These are phyloP conservation scores for Ceratobasidium sp. DNA, from an alignment of 1,284 basidiomycete genomes.

Conservation along the genomic window DNA sequence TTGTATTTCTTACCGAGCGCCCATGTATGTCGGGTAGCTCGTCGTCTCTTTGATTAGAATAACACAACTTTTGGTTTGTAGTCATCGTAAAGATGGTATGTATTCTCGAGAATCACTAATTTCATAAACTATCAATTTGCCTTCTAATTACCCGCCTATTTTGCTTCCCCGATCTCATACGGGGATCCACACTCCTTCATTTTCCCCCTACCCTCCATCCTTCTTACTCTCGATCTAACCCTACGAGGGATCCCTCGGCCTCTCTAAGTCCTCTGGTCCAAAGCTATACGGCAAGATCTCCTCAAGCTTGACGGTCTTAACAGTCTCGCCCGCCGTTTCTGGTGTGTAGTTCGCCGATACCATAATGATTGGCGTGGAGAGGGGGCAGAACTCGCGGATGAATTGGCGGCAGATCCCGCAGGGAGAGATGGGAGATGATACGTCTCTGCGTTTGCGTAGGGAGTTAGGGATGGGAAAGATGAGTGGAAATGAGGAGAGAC, in stretches of 20 bases:
- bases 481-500: too few species aligned
- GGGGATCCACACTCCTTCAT: too few species aligned
- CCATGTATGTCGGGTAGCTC: too few species aligned
- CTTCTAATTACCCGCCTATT: too few species aligned
- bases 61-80: slow-evolving; percentile 3
- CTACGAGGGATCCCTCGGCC: slow-evolving; percentile 1
- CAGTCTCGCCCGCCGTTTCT: slow-evolving; percentile 63
- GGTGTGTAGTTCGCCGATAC: slow-evolving; percentile 58
- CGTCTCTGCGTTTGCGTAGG: slow-evolving; percentile 64
- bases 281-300: slow-evolving; percentile 56
- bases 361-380: slow-evolving; percentile 82
- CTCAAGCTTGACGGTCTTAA: slow-evolving; percentile 75
- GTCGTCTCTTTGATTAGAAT: too few species aligned
- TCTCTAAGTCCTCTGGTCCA: slow-evolving; percentile 36
- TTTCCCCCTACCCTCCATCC: too few species aligned
- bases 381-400: slow-evolving; percentile 83
- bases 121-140: too few species aligned
- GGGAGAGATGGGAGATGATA: slow-evolving; percentile 75
- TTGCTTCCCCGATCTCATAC: too few species aligned
- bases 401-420: slow-evolving; percentile 92
- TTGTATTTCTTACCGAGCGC: too few species aligned
- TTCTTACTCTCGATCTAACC: background rate
- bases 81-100: too few species aligned
- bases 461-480: slow-evolving; percentile 6
- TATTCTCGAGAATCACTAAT: too few species aligned